A percentile compares a stretch with the other conserved stretches of the same genome.
These are phyloP conservation scores for Suillus decipiens DNA, from an alignment of 768 basidiomycete species.

Conservation along the genomic window DNA sequence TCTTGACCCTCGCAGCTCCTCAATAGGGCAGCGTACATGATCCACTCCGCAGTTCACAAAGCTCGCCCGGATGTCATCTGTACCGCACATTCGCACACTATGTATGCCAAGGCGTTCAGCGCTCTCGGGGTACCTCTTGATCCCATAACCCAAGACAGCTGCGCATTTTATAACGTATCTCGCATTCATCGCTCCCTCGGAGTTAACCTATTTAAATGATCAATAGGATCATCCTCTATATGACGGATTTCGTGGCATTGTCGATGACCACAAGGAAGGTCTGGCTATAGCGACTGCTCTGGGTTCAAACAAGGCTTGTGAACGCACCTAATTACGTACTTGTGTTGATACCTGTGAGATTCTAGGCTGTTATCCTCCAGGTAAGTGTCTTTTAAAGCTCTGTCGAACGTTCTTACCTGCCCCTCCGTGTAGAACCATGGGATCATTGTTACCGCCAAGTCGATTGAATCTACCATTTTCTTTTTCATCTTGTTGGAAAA, in stretches of 20 bases:
- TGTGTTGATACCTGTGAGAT: background rate
- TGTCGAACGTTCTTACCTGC: background rate
- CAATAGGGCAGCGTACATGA: conserved; percentile 41
- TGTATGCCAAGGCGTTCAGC: conserved; percentile 40
- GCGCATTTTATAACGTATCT: conserved; percentile 34
- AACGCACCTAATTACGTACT: background rate
- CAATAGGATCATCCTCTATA: conserved; percentile 33
- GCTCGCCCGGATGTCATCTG: conserved; percentile 39
- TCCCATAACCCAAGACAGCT: conserved; percentile 37
- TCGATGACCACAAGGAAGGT: conserved; percentile 35
- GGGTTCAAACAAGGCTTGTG: conserved; percentile 26
- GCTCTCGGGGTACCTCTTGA: conserved; percentile 34
- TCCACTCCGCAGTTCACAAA: conserved; percentile 36
- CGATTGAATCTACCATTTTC: conserved; percentile 27
- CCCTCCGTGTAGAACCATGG: conserved; percentile 27
- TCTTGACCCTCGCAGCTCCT: conserved; percentile 35
- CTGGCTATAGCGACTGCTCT: conserved; percentile 30
- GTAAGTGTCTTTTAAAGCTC: conserved; percentile 17
- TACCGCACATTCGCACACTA: conserved; percentile 37
- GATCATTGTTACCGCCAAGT: conserved; percentile 23
- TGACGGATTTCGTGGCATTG: conserved; percentile 36
- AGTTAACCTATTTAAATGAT: background rate
- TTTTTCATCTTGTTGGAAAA: conserved; percentile 31
- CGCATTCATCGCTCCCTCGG: background rate
- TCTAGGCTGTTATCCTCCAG: conserved; percentile 26